Evolutionary conservation across 257 asterid species (phyloP).

Genomic region (Petunia axillaris): DNA sequence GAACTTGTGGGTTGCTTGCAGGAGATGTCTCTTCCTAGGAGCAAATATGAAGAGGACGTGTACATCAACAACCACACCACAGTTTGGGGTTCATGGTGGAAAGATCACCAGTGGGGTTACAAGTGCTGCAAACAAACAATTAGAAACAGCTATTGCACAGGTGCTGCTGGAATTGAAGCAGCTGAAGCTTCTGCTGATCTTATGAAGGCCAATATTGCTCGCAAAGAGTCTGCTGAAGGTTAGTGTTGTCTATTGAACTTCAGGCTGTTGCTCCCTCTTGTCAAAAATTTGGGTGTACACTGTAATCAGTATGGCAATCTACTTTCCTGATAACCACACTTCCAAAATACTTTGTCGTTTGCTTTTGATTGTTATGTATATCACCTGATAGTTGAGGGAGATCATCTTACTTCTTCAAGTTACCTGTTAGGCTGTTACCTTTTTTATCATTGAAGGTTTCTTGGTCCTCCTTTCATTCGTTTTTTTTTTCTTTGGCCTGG

Average conservation of each 20-base stretch:
- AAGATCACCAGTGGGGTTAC: constrained; percentile 94
- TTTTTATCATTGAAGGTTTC: too few species aligned
- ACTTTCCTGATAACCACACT: background rate
- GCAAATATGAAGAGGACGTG: constrained; percentile 93
- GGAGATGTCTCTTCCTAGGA: constrained; percentile 80
- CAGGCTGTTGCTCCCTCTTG: background rate
- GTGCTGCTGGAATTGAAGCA: constrained; percentile 96
- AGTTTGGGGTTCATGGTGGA: constrained; percentile 99
- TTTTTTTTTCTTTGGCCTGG: background rate
- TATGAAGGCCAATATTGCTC: constrained; percentile 91
- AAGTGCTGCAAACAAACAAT: constrained; percentile 88
- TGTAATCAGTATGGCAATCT: background rate
- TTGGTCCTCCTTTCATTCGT: too few species aligned
- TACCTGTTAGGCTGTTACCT: too few species aligned
- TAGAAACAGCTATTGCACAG: constrained; percentile 89
- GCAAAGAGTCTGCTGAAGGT: constrained; percentile 89
- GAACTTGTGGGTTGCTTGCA: constrained; percentile 29
- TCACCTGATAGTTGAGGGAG: background rate
- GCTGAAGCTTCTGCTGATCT: constrained; percentile 90
- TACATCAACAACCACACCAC: constrained; percentile 70
- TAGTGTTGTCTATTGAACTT: constrained; percentile 19
- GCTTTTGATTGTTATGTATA: background rate
- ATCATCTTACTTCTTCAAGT: background rate
- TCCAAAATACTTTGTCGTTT: background rate
- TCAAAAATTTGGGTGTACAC: background rate